phyloP scores from a whole-genome alignment of 2,329 filamentous ascomycete species.

The Shiraia bambusicola region DNA sequence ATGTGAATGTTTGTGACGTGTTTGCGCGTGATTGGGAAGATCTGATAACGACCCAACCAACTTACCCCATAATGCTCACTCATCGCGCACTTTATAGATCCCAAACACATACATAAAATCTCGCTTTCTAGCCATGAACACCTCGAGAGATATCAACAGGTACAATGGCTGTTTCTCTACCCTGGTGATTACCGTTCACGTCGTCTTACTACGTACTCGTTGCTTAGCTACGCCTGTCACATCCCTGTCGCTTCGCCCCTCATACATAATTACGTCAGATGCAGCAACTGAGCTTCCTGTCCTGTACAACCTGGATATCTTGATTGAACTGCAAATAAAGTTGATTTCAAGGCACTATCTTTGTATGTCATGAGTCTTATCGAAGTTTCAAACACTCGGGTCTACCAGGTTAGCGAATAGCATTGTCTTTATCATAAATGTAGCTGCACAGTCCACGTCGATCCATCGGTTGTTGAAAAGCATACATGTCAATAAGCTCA shows the following conservation, averaged over 20 bases:
- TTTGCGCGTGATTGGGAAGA: constrained; percentile 4
- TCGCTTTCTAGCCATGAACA: constrained; percentile 1
- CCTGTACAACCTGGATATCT: constrained; percentile 33
- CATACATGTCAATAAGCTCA: too few species aligned
- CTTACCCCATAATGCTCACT: not conserved
- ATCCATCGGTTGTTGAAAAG: too few species aligned
- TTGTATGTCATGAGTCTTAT: not conserved
- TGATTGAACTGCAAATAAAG: constrained; percentile 18
- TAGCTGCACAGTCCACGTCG: too few species aligned
- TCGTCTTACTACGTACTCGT: constrained; percentile 15
- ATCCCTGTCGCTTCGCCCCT: constrained; percentile 29
- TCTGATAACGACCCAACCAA: not conserved
- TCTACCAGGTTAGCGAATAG: too few species aligned
- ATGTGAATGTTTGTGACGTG: not conserved
- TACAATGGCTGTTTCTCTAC: not conserved
- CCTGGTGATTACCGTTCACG: constrained; percentile 21
- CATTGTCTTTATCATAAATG: too few species aligned
- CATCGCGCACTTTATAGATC: not conserved
- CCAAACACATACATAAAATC: constrained; percentile 1
- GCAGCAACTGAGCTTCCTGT: constrained; percentile 15
- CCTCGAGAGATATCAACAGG: not conserved
- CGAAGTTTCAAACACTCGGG: too few species aligned
- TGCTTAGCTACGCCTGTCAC: constrained; percentile 15
- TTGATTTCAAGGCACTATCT: not conserved
- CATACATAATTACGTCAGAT: constrained; percentile 44